A percentile compares a stretch with the other conserved stretches of the same genome.
These are phyloP conservation scores for Fusarium odoratissimum DNA, from an alignment of 2,329 filamentous ascomycete species.

Conservation along the genomic window DNA sequence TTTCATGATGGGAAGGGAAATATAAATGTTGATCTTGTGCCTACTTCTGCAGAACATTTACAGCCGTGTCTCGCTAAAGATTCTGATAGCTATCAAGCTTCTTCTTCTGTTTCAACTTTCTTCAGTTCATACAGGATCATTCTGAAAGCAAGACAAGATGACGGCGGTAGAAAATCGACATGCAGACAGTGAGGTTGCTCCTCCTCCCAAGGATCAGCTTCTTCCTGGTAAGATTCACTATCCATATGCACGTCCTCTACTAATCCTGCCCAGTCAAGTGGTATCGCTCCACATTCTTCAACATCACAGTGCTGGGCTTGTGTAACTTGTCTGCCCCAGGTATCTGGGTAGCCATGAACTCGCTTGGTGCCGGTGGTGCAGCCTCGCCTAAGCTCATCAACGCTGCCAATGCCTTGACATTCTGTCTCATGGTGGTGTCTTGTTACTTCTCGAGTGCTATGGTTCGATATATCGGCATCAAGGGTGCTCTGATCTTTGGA, in stretches of 20 bases:
- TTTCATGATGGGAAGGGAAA: slow-evolving; percentile 12
- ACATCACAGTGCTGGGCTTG: slow-evolving; percentile 76
- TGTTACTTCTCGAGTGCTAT: slow-evolving; percentile 74
- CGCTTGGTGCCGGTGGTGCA: slow-evolving; percentile 75
- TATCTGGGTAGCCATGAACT: slow-evolving; percentile 81
- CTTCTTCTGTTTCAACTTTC: not conserved
- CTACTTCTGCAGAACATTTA: not conserved
- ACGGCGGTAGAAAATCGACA: slow-evolving; percentile 30
- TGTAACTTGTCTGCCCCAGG: slow-evolving; percentile 78
- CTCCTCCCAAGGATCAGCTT: slow-evolving; percentile 48
- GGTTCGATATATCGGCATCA: slow-evolving; percentile 76
- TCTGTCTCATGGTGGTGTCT: slow-evolving; percentile 78
- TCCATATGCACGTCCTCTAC: not conserved
- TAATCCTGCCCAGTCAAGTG: slow-evolving; percentile 64
- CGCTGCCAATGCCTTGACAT: slow-evolving; percentile 76
- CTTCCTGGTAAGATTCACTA: slow-evolving; percentile 40
- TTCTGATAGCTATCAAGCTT: not conserved
- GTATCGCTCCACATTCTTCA: slow-evolving; percentile 79
- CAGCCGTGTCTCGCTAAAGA: not conserved
- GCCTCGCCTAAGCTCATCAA: slow-evolving; percentile 75
- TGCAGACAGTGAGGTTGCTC: slow-evolving; percentile 34
- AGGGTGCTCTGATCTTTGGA: slow-evolving; percentile 76
- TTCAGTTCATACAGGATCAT: not conserved
- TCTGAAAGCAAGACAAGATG: slow-evolving; percentile 20
- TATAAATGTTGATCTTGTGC: slow-evolving; percentile 37